Conservation (phyloP, 495 filamentous ascomycete species). For the Aeminium ludgeri region DNA sequence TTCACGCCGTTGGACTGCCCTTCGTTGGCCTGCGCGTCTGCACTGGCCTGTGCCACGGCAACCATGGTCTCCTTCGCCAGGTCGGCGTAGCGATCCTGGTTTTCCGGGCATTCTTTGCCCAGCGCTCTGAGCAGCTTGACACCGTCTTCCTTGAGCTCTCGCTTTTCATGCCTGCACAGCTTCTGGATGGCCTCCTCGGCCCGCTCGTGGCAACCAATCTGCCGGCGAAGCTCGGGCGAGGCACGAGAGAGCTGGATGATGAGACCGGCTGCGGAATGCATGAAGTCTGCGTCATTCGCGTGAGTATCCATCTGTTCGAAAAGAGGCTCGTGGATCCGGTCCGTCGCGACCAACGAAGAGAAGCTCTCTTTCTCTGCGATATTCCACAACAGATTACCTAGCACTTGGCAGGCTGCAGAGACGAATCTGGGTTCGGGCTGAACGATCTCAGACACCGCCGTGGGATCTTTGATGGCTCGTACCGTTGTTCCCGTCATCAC, state of each 20-base stretch:
- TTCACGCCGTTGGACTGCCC: too few relatives aligned
- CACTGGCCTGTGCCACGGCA: too few relatives aligned
- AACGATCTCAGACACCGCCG: background rate
- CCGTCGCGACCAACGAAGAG: background rate
- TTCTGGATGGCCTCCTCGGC: background rate
- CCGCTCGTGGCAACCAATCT: background rate
- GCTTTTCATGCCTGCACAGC: slow-evolving; percentile 6
- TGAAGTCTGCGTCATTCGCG: background rate
- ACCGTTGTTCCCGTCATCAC: too few relatives aligned
- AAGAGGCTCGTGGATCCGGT: background rate
- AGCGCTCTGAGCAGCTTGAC: slow-evolving; percentile 10
- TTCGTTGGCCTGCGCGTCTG: too few relatives aligned
- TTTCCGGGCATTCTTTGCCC: slow-evolving; percentile 3
- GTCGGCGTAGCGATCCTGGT: slow-evolving; percentile 2
- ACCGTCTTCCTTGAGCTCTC: slow-evolving; percentile 10
- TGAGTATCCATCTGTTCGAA: too few relatives aligned
- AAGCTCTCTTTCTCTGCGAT: background rate
- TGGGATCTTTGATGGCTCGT: background rate
- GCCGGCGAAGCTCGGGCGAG: slow-evolving; percentile 1
- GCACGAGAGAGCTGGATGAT: slow-evolving; percentile 5
- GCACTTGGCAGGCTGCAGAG: slow-evolving; percentile 8
- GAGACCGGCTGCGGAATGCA: slow-evolving; percentile 10
- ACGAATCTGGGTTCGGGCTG: background rate
- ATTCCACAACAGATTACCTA: slow-evolving; percentile 8
- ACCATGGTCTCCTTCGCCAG: background rate